Evolutionary conservation across 2,329 filamentous ascomycete species (phyloP).

Genomic region (Fragosphaeria purpurea): DNA sequence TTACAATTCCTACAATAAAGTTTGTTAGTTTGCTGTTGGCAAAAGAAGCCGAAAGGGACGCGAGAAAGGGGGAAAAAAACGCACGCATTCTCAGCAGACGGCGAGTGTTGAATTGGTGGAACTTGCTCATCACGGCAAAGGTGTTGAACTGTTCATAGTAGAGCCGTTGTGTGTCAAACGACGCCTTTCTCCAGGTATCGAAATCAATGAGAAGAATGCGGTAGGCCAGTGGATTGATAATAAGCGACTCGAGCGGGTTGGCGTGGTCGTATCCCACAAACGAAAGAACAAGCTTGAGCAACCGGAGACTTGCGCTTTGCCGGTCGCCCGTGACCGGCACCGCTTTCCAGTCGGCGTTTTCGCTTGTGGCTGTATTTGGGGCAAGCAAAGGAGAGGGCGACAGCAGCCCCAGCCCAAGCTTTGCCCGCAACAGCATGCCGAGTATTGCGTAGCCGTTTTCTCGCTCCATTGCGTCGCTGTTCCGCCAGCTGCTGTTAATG

Average conservation of each 20-base stretch:
- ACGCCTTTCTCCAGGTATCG: constrained; percentile 81
- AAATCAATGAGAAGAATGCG: constrained; percentile 84
- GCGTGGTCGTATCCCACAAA: constrained; percentile 83
- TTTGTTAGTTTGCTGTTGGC: not conserved
- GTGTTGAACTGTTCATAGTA: constrained; percentile 90
- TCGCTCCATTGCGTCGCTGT: constrained; percentile 95
- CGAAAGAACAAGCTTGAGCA: constrained; percentile 67
- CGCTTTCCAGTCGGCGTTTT: constrained; percentile 21
- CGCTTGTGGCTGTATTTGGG: not conserved
- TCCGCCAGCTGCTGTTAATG: constrained; percentile 87
- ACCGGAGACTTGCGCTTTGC: constrained; percentile 46
- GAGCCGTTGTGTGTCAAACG: constrained; percentile 65
- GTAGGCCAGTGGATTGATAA: constrained; percentile 92
- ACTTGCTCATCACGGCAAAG: constrained; percentile 83
- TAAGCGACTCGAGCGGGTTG: constrained; percentile 77
- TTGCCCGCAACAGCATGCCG: constrained; percentile 72
- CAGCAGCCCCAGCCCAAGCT: constrained; percentile 39
- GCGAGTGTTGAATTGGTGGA: constrained; percentile 84
- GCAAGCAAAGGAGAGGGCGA: not conserved
- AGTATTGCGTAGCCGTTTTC: constrained; percentile 90
- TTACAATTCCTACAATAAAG: constrained; percentile 61
- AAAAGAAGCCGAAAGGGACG: not conserved
- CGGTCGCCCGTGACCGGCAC: constrained; percentile 36
- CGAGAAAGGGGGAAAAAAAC: constrained; percentile 20
- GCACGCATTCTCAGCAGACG: constrained; percentile 82